A percentile compares a stretch with the other conserved stretches of the same genome.
Evolutionary conservation across 495 filamentous ascomycete genomes (phyloP).

Genomic region (Hyaloscypha hepaticicola): DNA sequence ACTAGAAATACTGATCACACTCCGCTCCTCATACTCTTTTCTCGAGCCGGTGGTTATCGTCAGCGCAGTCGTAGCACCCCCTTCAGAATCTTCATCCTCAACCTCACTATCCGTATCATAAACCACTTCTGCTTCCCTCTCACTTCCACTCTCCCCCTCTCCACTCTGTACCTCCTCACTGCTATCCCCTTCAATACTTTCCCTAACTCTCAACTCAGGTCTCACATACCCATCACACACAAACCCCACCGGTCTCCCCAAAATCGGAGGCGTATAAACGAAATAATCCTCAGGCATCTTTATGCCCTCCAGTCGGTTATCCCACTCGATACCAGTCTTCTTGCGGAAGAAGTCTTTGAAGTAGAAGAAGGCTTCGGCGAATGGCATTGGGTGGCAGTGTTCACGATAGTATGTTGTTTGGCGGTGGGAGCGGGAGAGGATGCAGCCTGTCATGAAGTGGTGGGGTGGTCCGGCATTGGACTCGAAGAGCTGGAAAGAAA

Average conservation of each 20-base stretch:
- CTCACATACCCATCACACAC: constrained; percentile 15
- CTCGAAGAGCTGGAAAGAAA: constrained; percentile 43
- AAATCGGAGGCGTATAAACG: constrained; percentile 12
- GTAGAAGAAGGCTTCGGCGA: constrained; percentile 39
- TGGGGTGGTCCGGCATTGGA: constrained; percentile 44
- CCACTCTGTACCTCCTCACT: not conserved
- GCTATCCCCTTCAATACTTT: not conserved
- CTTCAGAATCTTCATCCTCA: constrained; percentile 17
- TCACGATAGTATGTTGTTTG: constrained; percentile 32
- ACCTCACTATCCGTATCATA: constrained; percentile 21
- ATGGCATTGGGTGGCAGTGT: constrained; percentile 26
- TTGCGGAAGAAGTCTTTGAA: constrained; percentile 58
- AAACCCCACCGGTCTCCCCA: constrained; percentile 19
- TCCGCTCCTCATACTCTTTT: not conserved
- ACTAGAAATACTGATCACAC: not conserved
- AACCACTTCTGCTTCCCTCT: not conserved
- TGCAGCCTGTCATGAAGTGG: constrained; percentile 40
- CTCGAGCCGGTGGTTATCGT: not conserved
- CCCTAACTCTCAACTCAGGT: constrained; percentile 6
- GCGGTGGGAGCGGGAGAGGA: constrained; percentile 36
- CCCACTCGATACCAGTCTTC: constrained; percentile 58
- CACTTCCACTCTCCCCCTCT: not conserved
- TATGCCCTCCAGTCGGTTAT: constrained; percentile 38
- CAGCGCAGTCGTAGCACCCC: not conserved
- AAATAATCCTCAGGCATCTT: constrained; percentile 9